Evolutionary conservation across 495 filamentous ascomycete species (phyloP).

Genomic region (Tetracladium setigerum): DNA sequence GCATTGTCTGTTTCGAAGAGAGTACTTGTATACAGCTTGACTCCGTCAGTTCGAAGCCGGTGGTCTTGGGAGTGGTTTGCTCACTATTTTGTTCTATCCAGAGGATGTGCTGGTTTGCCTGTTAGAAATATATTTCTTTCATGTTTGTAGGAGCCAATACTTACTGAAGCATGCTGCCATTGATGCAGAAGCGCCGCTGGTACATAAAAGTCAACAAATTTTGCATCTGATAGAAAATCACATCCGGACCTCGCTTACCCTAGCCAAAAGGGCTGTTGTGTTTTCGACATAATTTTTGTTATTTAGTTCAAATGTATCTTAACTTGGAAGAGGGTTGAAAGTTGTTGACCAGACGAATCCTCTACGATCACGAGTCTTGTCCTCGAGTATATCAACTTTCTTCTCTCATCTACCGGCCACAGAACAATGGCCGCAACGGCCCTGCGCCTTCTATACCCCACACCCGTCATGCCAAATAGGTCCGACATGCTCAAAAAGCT

Average conservation of each 20-base stretch:
- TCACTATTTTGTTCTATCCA: constrained; percentile 35
- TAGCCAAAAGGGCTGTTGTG: constrained; percentile 29
- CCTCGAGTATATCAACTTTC: too few species aligned
- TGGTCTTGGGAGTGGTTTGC: background rate
- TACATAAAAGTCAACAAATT: background rate
- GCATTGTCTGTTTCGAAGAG: constrained; percentile 24
- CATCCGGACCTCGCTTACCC: constrained; percentile 13
- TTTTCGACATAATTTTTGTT: constrained; percentile 3
- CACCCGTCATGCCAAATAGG: too few species aligned
- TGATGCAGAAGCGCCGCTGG: constrained; percentile 31
- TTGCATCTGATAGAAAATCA: background rate
- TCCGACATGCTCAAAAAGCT: too few species aligned
- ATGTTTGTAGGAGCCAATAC: constrained; percentile 2
- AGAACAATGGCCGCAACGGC: too few species aligned
- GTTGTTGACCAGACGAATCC: too few species aligned
- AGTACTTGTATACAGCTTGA: constrained; percentile 32
- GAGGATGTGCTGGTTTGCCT: constrained; percentile 23
- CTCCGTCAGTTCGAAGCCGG: background rate
- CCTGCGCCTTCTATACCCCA: too few species aligned
- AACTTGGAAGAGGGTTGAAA: too few species aligned
- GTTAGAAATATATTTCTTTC: background rate
- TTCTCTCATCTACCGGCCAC: too few species aligned
- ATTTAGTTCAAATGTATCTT: too few species aligned
- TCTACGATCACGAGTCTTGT: too few species aligned
- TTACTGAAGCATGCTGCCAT: constrained; percentile 35